Base-by-base conservation (phyloP, 2,329 filamentous ascomycete species). In the Penicillium corylophilum region DNA sequence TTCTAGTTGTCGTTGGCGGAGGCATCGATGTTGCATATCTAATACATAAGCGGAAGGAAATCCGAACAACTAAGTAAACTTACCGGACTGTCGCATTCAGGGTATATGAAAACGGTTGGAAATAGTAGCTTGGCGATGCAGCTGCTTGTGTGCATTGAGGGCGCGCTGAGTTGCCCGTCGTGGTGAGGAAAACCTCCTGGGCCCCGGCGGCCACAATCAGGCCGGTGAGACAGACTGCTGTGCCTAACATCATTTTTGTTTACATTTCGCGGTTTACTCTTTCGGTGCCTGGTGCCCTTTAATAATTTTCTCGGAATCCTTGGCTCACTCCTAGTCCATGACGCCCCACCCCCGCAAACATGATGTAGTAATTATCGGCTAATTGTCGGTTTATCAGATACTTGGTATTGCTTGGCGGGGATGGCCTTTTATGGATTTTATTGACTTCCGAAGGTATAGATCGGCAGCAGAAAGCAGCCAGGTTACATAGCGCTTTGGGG, bases 11-110 rank as follows among this genome's bases (percentile, higher is more conserved):
- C 0, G 66, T 70, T 23, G 66, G 65, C 9, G 62, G 42, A 3
- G 66, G 63, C 2, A 69, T 55, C 2, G 68, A 70, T 15, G 64
- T 68, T 36, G 68, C 68, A 51, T 64, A 64, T 48, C 67, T 67
- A 23, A 22, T 20, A 13, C 29, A 4, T 60, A 18, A 59, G 53
- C 50, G 42, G 28, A n/a, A n/a, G 33, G 35, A 18, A 12, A 2
- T 15, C n/a, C n/a, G 10, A 9, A 2, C 7, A 1, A 12, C 0
- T 2, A 12, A 15, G 5, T 24, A 4, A 9, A 40, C 44, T 31
- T 42, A 64, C 62, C 63, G 52, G 41, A 62, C 54, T 4, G 67
- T 70, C 29, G 67, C 66, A 16, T 61, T 65, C 44, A 68, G 40
- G 0, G 66, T 65, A 50, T 64, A 70, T 0, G 57, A 60, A 36